phyloP scores from a whole-genome alignment of 2,329 filamentous ascomycete species.

The Mollisia scopiformis region DNA sequence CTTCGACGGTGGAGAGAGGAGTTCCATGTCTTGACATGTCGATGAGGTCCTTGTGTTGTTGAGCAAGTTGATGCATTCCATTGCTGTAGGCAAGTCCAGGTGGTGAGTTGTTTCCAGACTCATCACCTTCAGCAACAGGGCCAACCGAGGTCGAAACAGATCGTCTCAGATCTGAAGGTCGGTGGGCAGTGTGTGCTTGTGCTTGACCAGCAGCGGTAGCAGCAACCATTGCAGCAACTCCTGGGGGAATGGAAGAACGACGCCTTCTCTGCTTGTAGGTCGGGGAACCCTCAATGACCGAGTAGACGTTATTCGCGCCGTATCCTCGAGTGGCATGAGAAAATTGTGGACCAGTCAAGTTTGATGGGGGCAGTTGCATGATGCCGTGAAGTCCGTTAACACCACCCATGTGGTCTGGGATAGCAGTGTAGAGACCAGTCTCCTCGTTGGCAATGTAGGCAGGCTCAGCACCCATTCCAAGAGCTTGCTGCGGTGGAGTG shows the following conservation, averaged over 20 bases:
- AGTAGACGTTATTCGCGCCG: slow-evolving; percentile 80
- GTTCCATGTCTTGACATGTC: slow-evolving; percentile 89
- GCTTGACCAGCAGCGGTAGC: slow-evolving; percentile 58
- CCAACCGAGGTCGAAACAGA: slow-evolving; percentile 89
- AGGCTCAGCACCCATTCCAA: slow-evolving; percentile 82
- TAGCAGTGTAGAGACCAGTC: slow-evolving; percentile 91
- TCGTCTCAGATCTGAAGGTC: slow-evolving; percentile 86
- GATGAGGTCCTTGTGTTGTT: slow-evolving; percentile 78
- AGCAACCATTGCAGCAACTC: slow-evolving; percentile 69
- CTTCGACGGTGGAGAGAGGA: slow-evolving; percentile 83
- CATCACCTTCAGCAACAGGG: slow-evolving; percentile 78
- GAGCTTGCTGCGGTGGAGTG: slow-evolving; percentile 89
- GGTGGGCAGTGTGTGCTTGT: slow-evolving; percentile 64
- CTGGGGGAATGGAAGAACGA: slow-evolving; percentile 87
- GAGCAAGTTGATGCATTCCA: slow-evolving; percentile 64
- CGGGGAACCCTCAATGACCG: slow-evolving; percentile 94
- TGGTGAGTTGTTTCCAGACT: slow-evolving; percentile 78
- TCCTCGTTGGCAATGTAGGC: slow-evolving; percentile 99
- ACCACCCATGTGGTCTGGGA: slow-evolving; percentile 79
- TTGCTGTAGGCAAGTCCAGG: slow-evolving; percentile 75
- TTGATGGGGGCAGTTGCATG: slow-evolving; percentile 88
- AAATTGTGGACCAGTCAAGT: slow-evolving; percentile 80
- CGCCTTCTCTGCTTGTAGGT: slow-evolving; percentile 98
- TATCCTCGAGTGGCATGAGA: slow-evolving; percentile 70
- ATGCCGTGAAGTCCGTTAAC: slow-evolving; percentile 82